phyloP scores from a whole-genome alignment of 768 basidiomycete genomes.

The Lactifluus subvellereus region DNA sequence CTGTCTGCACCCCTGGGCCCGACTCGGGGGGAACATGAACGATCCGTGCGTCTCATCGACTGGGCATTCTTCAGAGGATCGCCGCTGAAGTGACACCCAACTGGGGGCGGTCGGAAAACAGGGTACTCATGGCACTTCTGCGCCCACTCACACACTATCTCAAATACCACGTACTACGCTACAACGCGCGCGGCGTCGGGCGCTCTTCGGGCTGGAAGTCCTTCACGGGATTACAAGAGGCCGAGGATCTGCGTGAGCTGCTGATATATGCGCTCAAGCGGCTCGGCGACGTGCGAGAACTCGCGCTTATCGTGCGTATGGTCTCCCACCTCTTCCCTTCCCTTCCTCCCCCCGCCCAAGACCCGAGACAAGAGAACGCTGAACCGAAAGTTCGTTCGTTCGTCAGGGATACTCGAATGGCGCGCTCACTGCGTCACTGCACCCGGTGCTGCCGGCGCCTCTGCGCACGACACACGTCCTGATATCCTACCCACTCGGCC shows the following conservation, averaged over 20 bases:
- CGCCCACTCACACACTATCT: constrained; percentile 37
- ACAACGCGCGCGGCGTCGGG: constrained; percentile 77
- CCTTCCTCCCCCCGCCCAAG: not conserved
- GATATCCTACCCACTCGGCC: constrained; percentile 71
- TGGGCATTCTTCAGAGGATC: not conserved
- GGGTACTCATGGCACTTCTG: constrained; percentile 42
- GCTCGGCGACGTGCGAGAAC: constrained; percentile 39
- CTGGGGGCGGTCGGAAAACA: constrained; percentile 24
- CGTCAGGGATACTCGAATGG: constrained; percentile 80
- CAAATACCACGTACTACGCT: constrained; percentile 57
- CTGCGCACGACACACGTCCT: constrained; percentile 59
- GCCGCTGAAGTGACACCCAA: not conserved
- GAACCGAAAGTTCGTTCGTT: not conserved
- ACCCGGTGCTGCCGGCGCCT: constrained; percentile 46
- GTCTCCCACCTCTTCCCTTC: not conserved
- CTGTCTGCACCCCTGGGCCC: constrained; percentile 83
- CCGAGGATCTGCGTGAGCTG: constrained; percentile 58
- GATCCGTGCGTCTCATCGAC: constrained; percentile 56
- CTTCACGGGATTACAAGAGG: constrained; percentile 67
- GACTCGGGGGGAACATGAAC: constrained; percentile 70
- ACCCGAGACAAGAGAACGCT: not conserved
- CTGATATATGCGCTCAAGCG: constrained; percentile 47
- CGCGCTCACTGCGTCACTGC: constrained; percentile 62
- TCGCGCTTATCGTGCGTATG: constrained; percentile 57
- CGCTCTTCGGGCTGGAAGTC: constrained; percentile 67